phyloP scores from a whole-genome alignment of 2,329 filamentous ascomycete species.

The Ophiostoma ulmi region DNA sequence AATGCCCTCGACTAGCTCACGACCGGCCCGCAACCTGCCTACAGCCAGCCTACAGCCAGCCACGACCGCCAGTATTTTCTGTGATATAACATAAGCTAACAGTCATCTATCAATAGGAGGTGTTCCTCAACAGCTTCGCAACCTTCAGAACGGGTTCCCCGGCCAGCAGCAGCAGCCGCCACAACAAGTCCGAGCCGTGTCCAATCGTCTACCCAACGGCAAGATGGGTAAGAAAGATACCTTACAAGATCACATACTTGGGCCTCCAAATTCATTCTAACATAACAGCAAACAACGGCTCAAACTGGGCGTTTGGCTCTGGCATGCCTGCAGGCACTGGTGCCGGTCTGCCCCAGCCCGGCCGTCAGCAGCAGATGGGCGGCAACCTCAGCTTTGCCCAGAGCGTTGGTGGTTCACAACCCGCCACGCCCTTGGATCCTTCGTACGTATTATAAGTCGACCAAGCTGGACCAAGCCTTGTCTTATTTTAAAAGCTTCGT shows the following conservation, averaged over 20 bases:
- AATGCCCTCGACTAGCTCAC: neutral
- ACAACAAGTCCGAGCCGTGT: slow-evolving; percentile 33
- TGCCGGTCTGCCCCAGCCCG: slow-evolving; percentile 42
- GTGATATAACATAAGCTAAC: neutral
- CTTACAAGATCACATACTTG: neutral
- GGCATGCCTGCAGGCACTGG: slow-evolving; percentile 52
- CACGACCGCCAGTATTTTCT: neutral
- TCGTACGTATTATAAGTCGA: slow-evolving; percentile 50
- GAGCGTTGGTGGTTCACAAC: slow-evolving; percentile 59
- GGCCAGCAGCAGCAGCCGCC: slow-evolving; percentile 45
- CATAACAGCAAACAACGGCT: slow-evolving; percentile 45
- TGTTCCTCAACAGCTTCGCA: slow-evolving; percentile 58
- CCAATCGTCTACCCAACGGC: slow-evolving; percentile 58
- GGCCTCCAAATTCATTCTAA: neutral
- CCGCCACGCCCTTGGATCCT: slow-evolving; percentile 56
- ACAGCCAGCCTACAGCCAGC: neutral
- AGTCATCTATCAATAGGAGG: slow-evolving; percentile 41
- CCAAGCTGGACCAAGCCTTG: neutral
- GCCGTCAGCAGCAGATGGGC: slow-evolving; percentile 44
- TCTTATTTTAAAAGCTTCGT: neutral
- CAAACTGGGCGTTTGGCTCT: slow-evolving; percentile 59
- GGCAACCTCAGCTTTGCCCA: slow-evolving; percentile 62
- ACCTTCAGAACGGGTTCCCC: slow-evolving; percentile 57
- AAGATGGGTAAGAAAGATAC: slow-evolving; percentile 51
- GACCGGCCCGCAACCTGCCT: neutral